Base-by-base conservation (phyloP, 1,284 basidiomycete genomes). In the Agroathelia rolfsii region DNA sequence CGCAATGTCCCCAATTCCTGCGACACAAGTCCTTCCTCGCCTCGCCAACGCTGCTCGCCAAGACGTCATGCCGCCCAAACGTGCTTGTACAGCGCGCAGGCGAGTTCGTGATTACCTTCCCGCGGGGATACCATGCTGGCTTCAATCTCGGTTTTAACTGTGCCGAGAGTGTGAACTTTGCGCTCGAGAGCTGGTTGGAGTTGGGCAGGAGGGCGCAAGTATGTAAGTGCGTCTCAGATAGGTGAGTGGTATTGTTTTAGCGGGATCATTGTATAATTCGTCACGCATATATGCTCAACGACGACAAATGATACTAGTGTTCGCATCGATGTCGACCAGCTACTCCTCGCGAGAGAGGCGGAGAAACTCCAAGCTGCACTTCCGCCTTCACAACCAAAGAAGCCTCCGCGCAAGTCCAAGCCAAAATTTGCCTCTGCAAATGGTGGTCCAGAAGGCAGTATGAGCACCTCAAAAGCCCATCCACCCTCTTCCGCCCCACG, bases 111-210 rank as follows among this genome's bases (percentile, higher is more conserved):
- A 84, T 98, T 44, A 98, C 94, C 0, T 98, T 80, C 52, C 94
- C 94, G 1, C 66, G 78, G 24, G 93, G 93, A 6, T 96, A 96
- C 55, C 93, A 96, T 52, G 87, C 90, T 0, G 94, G 94, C 11
- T 97, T 95, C 68, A 98, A 98, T 51, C 64, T 97, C 23, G 95
- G 94, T 10, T 80, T 95, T 53, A 98, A 98, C 52, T 97, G 94
- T 49, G 94, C 94, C 2, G 95, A 98, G 59, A 90, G 85, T 43
- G 89, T 96, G 48, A 98, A 98, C 55, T 98, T 98, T 56, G 95
- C 95, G 0, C 67, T 97, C 16, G 87, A 96, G 13, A 86, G 81
- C 38, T 98, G 94, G 94, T 59, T 97, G 6, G 88, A 94, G 32
- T 61, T 94, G 14, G 94, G 92, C 3, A 66, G 80, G 39, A 74